Evolutionary conservation across 495 filamentous ascomycete species (phyloP).

Genomic region (Xylaria venustula): DNA sequence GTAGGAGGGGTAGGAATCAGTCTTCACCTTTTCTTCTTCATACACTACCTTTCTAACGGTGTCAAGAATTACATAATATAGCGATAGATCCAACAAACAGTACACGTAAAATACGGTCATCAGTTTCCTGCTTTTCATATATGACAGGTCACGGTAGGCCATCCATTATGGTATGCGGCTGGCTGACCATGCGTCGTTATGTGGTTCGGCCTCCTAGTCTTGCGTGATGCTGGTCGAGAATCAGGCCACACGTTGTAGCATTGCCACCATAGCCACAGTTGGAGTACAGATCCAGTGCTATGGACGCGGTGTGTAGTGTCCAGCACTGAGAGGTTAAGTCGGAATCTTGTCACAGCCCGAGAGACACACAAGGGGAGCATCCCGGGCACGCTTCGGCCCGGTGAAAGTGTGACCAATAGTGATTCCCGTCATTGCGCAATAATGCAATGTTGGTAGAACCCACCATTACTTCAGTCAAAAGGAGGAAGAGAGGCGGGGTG

Average conservation of each 20-base stretch:
- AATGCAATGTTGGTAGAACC: slow-evolving; percentile 7
- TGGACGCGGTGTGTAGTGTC: background rate
- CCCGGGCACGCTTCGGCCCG: slow-evolving; percentile 11
- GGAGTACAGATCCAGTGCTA: background rate
- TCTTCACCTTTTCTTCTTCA: slow-evolving; percentile 7
- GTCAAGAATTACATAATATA: no score
- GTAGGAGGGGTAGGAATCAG: background rate
- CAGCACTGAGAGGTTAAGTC: no score
- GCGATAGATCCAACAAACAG: background rate
- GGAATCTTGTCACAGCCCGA: background rate
- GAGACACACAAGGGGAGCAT: slow-evolving; percentile 1
- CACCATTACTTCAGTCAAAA: background rate
- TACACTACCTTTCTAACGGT: no score
- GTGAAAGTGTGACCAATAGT: background rate
- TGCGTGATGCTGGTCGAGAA: slow-evolving; percentile 12
- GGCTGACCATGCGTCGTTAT: slow-evolving; percentile 11
- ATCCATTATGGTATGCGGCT: slow-evolving; percentile 3
- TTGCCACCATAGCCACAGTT: slow-evolving; percentile 4
- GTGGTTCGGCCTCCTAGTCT: slow-evolving; percentile 3
- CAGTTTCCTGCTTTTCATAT: background rate
- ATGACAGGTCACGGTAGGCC: slow-evolving; percentile 9
- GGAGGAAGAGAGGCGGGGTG: background rate
- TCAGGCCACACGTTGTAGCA: slow-evolving; percentile 10
- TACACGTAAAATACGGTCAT: slow-evolving; percentile 3
- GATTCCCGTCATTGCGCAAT: background rate